Percentiles rank a stretch among this genome's conserved stretches.
Conservation (phyloP, 2,329 filamentous ascomycete genomes). For the Colletotrichum lindemuthianum region DNA sequence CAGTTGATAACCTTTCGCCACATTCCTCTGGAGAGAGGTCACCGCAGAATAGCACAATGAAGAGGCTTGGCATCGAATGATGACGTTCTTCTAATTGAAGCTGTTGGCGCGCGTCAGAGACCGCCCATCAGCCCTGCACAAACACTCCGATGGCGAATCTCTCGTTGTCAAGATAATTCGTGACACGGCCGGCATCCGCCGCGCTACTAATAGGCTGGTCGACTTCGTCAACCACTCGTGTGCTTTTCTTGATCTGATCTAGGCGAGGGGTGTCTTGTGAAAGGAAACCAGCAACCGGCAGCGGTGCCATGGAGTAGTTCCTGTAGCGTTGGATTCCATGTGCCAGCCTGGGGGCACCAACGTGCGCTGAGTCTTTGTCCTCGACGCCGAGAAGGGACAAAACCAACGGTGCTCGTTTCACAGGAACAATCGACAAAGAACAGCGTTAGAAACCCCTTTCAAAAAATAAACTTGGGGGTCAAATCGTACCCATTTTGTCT, state of each 20-base stretch:
- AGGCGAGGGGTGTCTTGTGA: background rate
- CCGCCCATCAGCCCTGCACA: too few species aligned
- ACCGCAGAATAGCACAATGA: too few species aligned
- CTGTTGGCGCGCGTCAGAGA: too few species aligned
- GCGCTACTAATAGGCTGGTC: too few species aligned
- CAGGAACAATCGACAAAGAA: constrained; percentile 22
- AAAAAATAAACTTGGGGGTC: background rate
- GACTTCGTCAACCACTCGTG: too few species aligned
- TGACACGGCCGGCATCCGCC: too few species aligned
- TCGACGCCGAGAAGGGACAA: background rate
- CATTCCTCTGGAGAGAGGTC: too few species aligned
- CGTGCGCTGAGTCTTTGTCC: constrained; percentile 21
- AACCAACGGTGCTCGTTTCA: constrained; percentile 21
- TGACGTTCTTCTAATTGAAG: too few species aligned
- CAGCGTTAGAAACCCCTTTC: constrained; percentile 8
- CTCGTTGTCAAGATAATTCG: too few species aligned
- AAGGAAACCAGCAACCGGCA: background rate
- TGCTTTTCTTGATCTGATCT: background rate
- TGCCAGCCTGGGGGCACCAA: constrained; percentile 2
- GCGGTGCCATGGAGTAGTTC: background rate
- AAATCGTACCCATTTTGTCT: constrained; percentile 3
- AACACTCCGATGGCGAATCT: too few species aligned
- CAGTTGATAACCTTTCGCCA: too few species aligned
- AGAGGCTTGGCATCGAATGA: too few species aligned
- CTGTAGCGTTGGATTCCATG: background rate